Base-by-base conservation (phyloP, 1,284 basidiomycete genomes). In the Malassezia equina region DNA sequence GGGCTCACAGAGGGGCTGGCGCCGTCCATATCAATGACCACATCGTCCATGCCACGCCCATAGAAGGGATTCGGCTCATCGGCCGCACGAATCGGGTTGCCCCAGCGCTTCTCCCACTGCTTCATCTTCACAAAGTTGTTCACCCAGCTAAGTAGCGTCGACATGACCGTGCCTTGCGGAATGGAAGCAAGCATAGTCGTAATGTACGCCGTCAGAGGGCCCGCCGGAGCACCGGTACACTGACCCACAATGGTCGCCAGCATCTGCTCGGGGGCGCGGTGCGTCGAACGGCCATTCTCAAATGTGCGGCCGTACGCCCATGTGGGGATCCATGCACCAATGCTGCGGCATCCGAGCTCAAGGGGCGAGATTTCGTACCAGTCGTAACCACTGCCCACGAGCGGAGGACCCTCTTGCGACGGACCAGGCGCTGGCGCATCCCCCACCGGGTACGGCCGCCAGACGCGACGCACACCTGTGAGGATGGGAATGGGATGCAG, bases 281-380 rank as follows among this genome's bases (percentile, higher is more conserved):
- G 45, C 19, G 60, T 52, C 24, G 68, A 71, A 7, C 47, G 46
- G 3, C 69, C 70, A 11, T 63, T 64, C 17, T 64, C 57, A 45
- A 72, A 75, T 0, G 64, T 57, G 21, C 74, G 54, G 0, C 74
- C 73, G 55, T 70, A 75, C 0, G 62, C 59, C 73, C 73, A 75
- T 2, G 71, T 73, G 13, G 75, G 75, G 7, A 75, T 67, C 63
- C 70, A 75, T 8, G 68, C 73, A 33, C 73, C 63, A 11, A 67
- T 64, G 42, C 73, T 71, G 43, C 68, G 63, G 24, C 62, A 65
- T 3, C 75, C 75, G 3, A 75, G 60, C 54, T 75, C 75, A 31
- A 75, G 60, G 0, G 75, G 75, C 4, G 65, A 63, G 24, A 69
- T 62, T 52, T 75, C 75, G 46, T 69, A 75, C 75, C 75, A 75